Base-by-base conservation (phyloP, 306 rosid species). In the Cicer cuneatum region DNA sequence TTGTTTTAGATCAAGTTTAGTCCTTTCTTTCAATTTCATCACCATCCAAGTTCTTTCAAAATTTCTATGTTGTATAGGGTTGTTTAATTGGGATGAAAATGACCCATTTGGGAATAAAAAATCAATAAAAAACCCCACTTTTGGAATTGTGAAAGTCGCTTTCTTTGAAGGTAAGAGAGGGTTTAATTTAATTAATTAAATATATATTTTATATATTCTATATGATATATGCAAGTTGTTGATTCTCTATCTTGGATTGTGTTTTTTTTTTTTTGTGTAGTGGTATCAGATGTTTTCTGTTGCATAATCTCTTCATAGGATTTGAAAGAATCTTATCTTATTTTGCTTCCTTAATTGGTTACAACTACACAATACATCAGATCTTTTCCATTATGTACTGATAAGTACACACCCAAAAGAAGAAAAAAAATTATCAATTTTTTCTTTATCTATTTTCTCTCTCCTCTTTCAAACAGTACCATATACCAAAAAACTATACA, bases 251-350 rank as follows among this genome's bases (percentile, higher is more conserved):
- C 51, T 56, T 48, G 79, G 76, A 63, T 66, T 63, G 42, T 63
- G 73, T 49, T 45, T 8, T 62, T 66, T 10, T 42, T 70, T 6
- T 68, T n/a, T n/a, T n/a, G n/a, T n/a, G n/a, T 21, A 24, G 29
- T 24, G 29, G 78, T 77, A 52, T 84, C 96, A 87, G 94, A 93
- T 91, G 94, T 74, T 91, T 87, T 89, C 72, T 94, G 98, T 87
- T 91, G 96, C 89, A 82, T 59, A 58, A 58, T 83, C 83, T 45
- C 81, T 82, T 51, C 68, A 19, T 74, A 76, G 83, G 86, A 77
- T 82, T 83, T 80, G 85, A 83, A 69, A 66, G 78, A 63, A 80
- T 86, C 90, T 85, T 81, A 81, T 80, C 82, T 78, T 61, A 76
- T 78, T 83, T 74, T 88, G 94, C 91, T 85, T 88, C 96, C 91